Evolutionary conservation across 306 rosid genomes (phyloP).

Genomic region (Glycine latifolia): DNA sequence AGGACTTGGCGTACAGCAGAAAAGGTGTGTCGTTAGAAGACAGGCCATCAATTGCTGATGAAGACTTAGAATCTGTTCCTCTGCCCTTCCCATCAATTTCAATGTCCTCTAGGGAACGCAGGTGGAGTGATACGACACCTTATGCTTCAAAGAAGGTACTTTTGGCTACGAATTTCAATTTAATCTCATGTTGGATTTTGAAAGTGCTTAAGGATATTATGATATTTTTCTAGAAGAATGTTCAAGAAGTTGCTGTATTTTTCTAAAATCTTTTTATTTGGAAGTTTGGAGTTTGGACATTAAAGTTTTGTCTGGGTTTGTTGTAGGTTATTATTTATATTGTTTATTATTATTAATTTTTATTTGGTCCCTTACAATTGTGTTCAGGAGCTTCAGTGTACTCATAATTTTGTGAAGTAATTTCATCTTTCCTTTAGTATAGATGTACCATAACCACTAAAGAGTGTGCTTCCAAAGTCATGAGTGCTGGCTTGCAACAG

Average conservation of each 20-base stretch:
- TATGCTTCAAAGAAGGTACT: slow-evolving; percentile 85
- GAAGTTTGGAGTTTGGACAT: slow-evolving; percentile 1
- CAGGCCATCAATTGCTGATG: slow-evolving; percentile 59
- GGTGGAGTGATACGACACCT: slow-evolving; percentile 88
- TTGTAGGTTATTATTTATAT: slow-evolving; percentile 2
- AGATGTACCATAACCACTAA: not conserved
- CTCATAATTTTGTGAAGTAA: slow-evolving; percentile 27
- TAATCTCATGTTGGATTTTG: slow-evolving; percentile 22
- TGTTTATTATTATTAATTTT: not conserved
- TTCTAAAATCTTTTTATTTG: not conserved
- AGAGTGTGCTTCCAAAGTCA: slow-evolving; percentile 1
- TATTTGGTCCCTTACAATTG: not conserved
- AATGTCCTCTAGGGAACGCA: slow-evolving; percentile 60
- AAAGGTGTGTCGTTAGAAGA: slow-evolving; percentile 55
- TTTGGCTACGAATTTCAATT: slow-evolving; percentile 44
- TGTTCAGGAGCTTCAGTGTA: not conserved
- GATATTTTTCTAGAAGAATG: slow-evolving; percentile 27
- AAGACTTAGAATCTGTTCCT: slow-evolving; percentile 64
- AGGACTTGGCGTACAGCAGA: slow-evolving; percentile 75
- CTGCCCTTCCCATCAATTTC: slow-evolving; percentile 63
- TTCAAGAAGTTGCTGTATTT: slow-evolving; percentile 13
- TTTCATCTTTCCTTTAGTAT: slow-evolving; percentile 20
- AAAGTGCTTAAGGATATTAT: slow-evolving; percentile 23
- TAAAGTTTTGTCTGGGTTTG: not conserved
- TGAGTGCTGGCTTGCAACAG: slow-evolving; percentile 4